Conservation (phyloP, 2,329 filamentous ascomycete genomes). For the Ceratocystiopsis sp. region DNA sequence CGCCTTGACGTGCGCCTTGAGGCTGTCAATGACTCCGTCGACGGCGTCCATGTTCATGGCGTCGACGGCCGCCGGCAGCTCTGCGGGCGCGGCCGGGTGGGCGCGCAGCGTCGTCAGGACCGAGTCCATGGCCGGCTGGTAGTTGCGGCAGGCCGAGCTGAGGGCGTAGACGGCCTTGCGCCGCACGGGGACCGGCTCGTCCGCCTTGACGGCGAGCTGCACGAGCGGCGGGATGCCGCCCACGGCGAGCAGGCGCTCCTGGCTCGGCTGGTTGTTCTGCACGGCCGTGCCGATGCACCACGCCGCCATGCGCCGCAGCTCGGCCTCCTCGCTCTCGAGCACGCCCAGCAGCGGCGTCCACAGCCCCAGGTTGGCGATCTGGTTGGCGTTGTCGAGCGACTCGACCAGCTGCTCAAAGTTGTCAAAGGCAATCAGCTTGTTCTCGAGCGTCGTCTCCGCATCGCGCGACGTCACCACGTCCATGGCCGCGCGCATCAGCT, state of each 20-base stretch:
- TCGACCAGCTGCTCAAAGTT: conserved; percentile 91
- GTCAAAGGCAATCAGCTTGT: conserved; percentile 75
- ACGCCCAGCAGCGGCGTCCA: conserved; percentile 67
- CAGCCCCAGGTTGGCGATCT: conserved; percentile 59
- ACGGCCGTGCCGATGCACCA: conserved; percentile 92
- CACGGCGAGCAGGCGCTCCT: conserved; percentile 48
- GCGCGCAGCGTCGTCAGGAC: conserved; percentile 39
- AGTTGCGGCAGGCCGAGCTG: conserved; percentile 74
- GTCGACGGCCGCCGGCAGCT: conserved; percentile 47
- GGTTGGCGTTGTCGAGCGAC: conserved; percentile 91
- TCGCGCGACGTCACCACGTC: conserved; percentile 43
- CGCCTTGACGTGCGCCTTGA: conserved; percentile 35
- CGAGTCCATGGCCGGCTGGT: conserved; percentile 63
- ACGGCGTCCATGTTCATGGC: conserved; percentile 77
- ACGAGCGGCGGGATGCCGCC: conserved; percentile 58
- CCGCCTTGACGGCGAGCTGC: conserved; percentile 41
- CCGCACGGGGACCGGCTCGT: conserved; percentile 40
- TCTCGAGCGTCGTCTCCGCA: conserved; percentile 43
- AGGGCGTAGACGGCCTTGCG: conserved; percentile 83
- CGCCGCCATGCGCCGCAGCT: conserved; percentile 72
- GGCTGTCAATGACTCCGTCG: conserved; percentile 51
- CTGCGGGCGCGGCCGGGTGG: conserved; percentile 24
- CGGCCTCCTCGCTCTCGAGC: conserved; percentile 48
- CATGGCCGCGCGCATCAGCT: conserved; percentile 81
- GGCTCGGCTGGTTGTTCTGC: conserved; percentile 80